Conservation (phyloP, 495 filamentous ascomycete species). For the Cetradonia linearis region DNA sequence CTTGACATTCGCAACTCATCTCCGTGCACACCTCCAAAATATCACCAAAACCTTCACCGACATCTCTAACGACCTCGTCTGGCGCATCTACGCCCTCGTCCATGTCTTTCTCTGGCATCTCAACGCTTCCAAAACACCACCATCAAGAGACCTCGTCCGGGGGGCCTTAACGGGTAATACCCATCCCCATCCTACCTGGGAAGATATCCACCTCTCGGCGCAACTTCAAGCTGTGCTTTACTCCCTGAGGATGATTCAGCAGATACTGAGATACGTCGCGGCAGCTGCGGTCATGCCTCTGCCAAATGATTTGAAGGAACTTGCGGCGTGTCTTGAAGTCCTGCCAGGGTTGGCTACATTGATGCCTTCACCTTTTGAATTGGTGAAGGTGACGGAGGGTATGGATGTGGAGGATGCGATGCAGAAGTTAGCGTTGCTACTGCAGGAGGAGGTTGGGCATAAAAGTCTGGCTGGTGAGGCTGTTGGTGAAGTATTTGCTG, state of each 20-base stretch:
- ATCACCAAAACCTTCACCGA: not conserved
- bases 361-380: not conserved
- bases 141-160: not conserved
- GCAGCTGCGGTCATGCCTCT: not conserved
- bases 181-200: constrained; percentile 38
- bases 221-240: constrained; percentile 55
- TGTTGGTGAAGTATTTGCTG: not conserved
- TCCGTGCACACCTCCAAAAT: not conserved
- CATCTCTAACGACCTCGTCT: not conserved
- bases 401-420: not conserved
- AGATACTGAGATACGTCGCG: constrained; percentile 33
- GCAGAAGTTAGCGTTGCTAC: not conserved
- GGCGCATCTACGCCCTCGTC: constrained; percentile 7
- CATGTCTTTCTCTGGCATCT: constrained; percentile 14
- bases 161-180: constrained; percentile 23
- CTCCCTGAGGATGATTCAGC: constrained; percentile 54
- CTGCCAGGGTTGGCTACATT: not conserved
- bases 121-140: constrained; percentile 3
- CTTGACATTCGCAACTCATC: not conserved
- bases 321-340: not conserved
- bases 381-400: not conserved
- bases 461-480: not conserved
- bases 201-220: constrained; percentile 51
- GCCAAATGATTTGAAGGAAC: not conserved
- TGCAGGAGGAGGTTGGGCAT: not conserved